phyloP scores from a whole-genome alignment of 2,329 filamentous ascomycete species.

The Claviceps paspali region DNA sequence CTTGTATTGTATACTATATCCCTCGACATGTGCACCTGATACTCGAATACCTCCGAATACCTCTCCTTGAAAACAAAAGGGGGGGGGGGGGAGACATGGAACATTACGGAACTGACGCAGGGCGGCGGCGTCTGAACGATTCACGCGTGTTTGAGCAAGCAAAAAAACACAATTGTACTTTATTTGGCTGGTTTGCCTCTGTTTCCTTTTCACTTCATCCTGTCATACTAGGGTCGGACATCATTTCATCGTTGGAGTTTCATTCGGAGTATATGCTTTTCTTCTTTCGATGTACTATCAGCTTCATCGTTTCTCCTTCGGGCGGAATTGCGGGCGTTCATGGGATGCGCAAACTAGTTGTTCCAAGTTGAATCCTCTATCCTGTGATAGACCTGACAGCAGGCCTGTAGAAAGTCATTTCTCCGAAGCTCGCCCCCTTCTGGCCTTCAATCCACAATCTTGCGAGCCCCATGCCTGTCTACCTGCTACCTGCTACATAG shows the following conservation, averaged over 20 bases:
- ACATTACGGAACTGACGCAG: not conserved
- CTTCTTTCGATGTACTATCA: not conserved
- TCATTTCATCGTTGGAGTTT: conserved; percentile 1
- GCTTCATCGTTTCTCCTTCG: not conserved
- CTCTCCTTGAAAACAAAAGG: not conserved
- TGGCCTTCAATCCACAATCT: no score
- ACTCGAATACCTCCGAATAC: no score
- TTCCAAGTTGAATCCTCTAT: not conserved
- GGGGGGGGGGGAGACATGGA: no score
- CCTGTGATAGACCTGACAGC: no score
- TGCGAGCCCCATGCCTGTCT: no score
- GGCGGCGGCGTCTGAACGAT: not conserved
- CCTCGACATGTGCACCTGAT: not conserved
- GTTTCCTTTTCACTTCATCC: not conserved
- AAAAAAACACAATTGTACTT: not conserved
- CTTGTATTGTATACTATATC: conserved; percentile 2
- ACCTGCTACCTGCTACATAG: no score
- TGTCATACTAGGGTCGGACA: not conserved
- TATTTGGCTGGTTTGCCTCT: not conserved
- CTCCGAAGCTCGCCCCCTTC: no score
- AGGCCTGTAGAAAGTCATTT: no score
- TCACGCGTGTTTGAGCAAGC: not conserved
- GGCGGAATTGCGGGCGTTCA: no score
- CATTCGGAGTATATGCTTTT: not conserved
- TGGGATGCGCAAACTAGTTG: not conserved